Base-by-base conservation (phyloP, 2,329 filamentous ascomycete genomes). In the Aspergillus novoparasiticus region DNA sequence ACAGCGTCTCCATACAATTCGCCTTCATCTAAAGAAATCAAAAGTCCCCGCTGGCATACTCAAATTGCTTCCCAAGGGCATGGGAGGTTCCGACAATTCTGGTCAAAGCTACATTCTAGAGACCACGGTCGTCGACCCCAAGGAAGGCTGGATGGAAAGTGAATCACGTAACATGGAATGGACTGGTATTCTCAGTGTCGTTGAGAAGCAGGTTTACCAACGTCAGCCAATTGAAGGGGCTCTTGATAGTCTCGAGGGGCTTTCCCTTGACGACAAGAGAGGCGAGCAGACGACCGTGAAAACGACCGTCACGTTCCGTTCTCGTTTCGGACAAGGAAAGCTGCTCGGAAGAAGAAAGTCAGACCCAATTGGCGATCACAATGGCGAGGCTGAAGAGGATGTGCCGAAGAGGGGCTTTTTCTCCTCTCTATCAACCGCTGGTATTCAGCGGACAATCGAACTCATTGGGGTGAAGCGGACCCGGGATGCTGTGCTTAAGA, bases 121-220 rank as follows among this genome's bases (percentile, higher is more conserved):
- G 72, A 87, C 82, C 64, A 88, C 84, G 61, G 79, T 86, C 10
- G 84, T 90, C 19, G 87, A 89, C 71, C 79, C 86, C 58, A 84
- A 82, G 63, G 84, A 89, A 68, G 87, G 87, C 61, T 87, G 85
- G 85, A 89, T 90, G 87, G 81, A 86, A 72, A 88, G 87, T 0
- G 87, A 89, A 69, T 86, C 84, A 16, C 81, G 83, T 62, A 90
- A 90, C 64, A 82, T 90, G 71, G 87, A 90, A 69, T 89, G 86
- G 86, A 89, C 87, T 0, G 87, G 87, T 39, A 86, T 90, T 23
- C 73, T 90, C 39, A 87, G 83, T 57, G 87, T 90, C 1, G 81
- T 89, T 45, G 87, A 90, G 72, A 83, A 83, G 59, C 87, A 89
- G 69, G 72, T 78, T 21, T 89, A 86, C 72, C 78, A 80, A 60